Percentiles rank a stretch among this genome's conserved stretches.
Conservation (phyloP, 2,329 filamentous ascomycete genomes). For the Furcasterigmium furcatum region DNA sequence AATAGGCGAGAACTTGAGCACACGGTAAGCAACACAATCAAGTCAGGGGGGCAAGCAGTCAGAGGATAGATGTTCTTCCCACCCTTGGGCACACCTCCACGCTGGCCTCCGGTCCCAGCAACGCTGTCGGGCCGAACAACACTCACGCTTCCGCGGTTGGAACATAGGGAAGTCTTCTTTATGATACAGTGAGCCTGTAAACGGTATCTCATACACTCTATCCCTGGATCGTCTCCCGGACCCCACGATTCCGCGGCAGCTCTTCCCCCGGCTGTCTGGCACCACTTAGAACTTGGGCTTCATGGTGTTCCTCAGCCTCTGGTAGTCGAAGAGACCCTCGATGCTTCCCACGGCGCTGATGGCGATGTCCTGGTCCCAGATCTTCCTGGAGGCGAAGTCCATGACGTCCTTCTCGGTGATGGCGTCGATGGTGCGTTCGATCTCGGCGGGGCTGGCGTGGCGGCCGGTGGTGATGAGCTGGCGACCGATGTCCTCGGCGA, state of each 20-base stretch:
- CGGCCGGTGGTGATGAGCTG: slow-evolving; percentile 97
- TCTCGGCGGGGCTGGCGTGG: slow-evolving; percentile 86
- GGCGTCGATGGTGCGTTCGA: slow-evolving; percentile 83
- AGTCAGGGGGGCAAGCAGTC: too few relatives aligned
- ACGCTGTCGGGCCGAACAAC: too few relatives aligned
- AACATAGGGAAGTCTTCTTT: slow-evolving; percentile 35
- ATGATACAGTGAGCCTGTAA: slow-evolving; percentile 52
- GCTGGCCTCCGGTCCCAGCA: too few relatives aligned
- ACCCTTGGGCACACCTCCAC: too few relatives aligned
- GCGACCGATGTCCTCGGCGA: slow-evolving; percentile 97
- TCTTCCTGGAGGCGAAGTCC: slow-evolving; percentile 89
- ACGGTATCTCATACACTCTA: slow-evolving; percentile 56
- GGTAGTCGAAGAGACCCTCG: slow-evolving; percentile 80
- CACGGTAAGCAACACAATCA: too few relatives aligned
- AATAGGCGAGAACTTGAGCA: too few relatives aligned
- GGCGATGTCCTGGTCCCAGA: slow-evolving; percentile 97
- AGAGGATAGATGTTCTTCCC: too few relatives aligned
- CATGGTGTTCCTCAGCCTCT: slow-evolving; percentile 79
- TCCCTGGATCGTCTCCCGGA: slow-evolving; percentile 34
- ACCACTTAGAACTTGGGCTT: slow-evolving; percentile 65
- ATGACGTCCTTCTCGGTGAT: slow-evolving; percentile 97
- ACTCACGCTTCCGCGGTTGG: not conserved
- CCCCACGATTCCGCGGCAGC: slow-evolving; percentile 7
- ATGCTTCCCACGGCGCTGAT: slow-evolving; percentile 90
- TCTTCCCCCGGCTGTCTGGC: not conserved